Evolutionary conservation across 306 rosid species (phyloP), one percentile per base, ranked within the genome.

Genomic region (barrel medic (Medicago truncatula)): DNA sequence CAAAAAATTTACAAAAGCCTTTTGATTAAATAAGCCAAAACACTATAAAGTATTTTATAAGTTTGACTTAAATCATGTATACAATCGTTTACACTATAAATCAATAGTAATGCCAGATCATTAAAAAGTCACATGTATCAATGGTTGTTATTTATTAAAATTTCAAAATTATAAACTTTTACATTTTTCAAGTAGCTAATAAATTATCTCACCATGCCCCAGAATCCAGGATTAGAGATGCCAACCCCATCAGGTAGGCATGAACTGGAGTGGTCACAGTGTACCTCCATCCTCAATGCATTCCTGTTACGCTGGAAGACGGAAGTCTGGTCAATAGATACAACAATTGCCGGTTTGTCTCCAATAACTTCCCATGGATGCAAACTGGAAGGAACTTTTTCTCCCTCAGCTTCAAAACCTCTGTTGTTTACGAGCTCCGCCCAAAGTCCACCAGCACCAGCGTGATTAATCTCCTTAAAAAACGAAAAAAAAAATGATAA

Each of bases 331-430:
- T 90, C 94, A 4, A 89, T 88, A 7, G 92, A 88, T 13, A 92
- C 87, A n/a, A 2, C 8, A 53, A 89, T 46, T 3, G 74, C 80
- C 16, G 90, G 77, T 28, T 87, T 87, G 50, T 81, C 50, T 67
- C 96, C 97, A 72, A 92, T 84, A 23, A 86, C 70, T 25, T 85
- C 34, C 93, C 94, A 92, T 3, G 96, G 97, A 75, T 76, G 44
- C 57, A 92, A 88, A 70, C 88, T 90, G 56, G 92, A 92, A 11
- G 96, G 88, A 78, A 62, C 67, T 18, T 74, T 86, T 7, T 82
- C 73, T 5, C 92, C 97, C 61, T 90, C 91, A 31, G 91, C 92
- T 83, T 92, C 97, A 79, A 92, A 92, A 76, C 96, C 86, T 79
- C 81, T 64, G 16, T 83, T 83, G 16, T 6, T 64, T 3, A 83